Evolutionary conservation across 352 stramenopile species (phyloP), one percentile per base, ranked within the genome.

Genomic region (Phytopythium montanum): DNA sequence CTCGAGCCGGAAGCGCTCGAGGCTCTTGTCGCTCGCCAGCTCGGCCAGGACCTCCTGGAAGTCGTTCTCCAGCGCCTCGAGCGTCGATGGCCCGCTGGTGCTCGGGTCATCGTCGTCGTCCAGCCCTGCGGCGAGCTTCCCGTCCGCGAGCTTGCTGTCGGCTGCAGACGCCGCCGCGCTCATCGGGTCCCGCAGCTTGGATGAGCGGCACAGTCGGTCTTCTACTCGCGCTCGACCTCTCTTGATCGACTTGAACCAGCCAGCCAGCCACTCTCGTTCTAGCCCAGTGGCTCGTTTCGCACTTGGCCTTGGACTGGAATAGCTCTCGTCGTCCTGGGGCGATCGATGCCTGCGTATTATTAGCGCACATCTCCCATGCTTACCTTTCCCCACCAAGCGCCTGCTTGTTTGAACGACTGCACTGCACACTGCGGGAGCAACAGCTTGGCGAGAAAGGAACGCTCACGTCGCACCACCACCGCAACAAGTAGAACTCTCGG

Each of bases 1-100:
- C 71, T 98, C 95, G 23, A 97, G 69, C 3, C 92, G 82, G 73
- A 98, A 98, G 5, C 89, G 82, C 68, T 98, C 93, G 33, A 98
- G 78, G 31, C 73, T 95, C 68, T 97, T 95, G 73, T 98, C 94
- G 8, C 90, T 89, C 41, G 94, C 85, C 25, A 98, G 71, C 57
- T 98, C 91, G 6, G 78, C 68, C 36, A 98, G 71, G 19, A 98
- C 94, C 67, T 96, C 81, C 60, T 93, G 90, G 60, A 98, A 98
- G 64, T 98, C 94, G 38, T 83, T 92, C 70, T 98, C 94, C 1
- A 98, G 65, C 25, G 87, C 75, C 60, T 98, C 94, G 6, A 92
- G 70, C 25, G 77, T 87, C 16, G 79, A 80, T 16, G 76, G 66
- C 28, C 49, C 45, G 29, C 5, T 19, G n/a, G 12, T 19, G 19